Evolutionary conservation across 768 basidiomycete genomes (phyloP).

Genomic region (Russula virescens): DNA sequence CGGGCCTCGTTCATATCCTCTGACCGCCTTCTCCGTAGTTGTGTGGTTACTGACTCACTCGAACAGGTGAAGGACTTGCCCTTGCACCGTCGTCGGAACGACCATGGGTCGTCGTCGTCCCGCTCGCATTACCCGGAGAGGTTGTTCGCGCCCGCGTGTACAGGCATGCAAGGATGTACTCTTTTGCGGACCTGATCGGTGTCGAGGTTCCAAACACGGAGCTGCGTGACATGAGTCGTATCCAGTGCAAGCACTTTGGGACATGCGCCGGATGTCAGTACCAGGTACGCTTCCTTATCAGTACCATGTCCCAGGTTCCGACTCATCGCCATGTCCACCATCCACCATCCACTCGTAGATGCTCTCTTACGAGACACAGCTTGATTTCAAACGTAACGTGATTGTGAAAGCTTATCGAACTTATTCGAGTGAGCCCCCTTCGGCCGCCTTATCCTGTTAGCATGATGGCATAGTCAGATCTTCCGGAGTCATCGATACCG

Average conservation of each 20-base stretch:
- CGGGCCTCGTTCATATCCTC: neutral
- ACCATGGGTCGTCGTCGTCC: constrained; percentile 79
- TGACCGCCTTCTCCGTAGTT: neutral
- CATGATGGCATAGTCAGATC: constrained; percentile 34
- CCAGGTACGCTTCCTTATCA: constrained; percentile 47
- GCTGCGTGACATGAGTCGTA: constrained; percentile 57
- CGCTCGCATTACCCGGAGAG: constrained; percentile 83
- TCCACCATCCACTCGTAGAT: constrained; percentile 42
- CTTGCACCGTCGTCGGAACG: constrained; percentile 41
- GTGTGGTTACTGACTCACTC: neutral
- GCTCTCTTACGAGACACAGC: constrained; percentile 82
- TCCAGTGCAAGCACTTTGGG: constrained; percentile 84
- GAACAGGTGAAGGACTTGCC: constrained; percentile 62
- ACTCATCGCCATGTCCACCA: neutral
- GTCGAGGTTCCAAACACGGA: constrained; percentile 57
- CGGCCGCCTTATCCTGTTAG: constrained; percentile 3
- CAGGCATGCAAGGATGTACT: constrained; percentile 63
- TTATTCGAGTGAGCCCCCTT: constrained; percentile 48
- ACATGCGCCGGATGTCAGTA: constrained; percentile 92
- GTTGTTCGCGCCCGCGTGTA: constrained; percentile 67
- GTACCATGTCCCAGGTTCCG: neutral
- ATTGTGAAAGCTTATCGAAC: constrained; percentile 78
- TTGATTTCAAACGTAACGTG: constrained; percentile 81
- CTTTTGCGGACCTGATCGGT: constrained; percentile 67
- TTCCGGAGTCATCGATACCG: constrained; percentile 56